A percentile compares a stretch with the other conserved stretches of the same genome.
These are phyloP conservation scores for Chalciporus pseudorubinellus DNA, from an alignment of 768 basidiomycete species.

Conservation along the genomic window DNA sequence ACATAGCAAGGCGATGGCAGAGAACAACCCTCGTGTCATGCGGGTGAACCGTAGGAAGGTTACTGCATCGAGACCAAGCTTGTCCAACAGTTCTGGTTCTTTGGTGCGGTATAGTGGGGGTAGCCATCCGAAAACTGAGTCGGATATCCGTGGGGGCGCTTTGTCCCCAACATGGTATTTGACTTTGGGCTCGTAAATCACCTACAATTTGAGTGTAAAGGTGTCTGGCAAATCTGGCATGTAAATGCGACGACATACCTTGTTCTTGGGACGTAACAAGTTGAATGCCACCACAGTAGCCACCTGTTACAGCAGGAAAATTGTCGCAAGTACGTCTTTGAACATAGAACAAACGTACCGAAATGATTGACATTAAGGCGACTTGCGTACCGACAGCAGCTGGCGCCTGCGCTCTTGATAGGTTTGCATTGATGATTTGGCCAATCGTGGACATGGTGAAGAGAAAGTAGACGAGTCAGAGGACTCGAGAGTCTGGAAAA, in stretches of 20 bases:
- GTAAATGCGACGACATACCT: conserved; percentile 42
- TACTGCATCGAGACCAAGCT: conserved; percentile 90
- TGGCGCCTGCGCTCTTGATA: conserved; percentile 69
- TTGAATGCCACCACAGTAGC: conserved; percentile 78
- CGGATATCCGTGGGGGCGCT: conserved; percentile 75
- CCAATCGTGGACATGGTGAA: conserved; percentile 32
- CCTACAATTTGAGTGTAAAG: conserved; percentile 38
- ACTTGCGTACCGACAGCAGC: conserved; percentile 79
- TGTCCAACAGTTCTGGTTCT: conserved; percentile 86
- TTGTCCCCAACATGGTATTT: conserved; percentile 84
- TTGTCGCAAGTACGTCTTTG: conserved; percentile 1
- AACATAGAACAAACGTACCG: conserved; percentile 46
- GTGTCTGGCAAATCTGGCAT: neutral
- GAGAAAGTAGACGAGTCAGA: conserved; percentile 16
- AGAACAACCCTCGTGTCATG: conserved; percentile 75
- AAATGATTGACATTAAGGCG: conserved; percentile 66
- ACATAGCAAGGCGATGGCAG: conserved; percentile 56
- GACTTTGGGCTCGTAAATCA: conserved; percentile 91
- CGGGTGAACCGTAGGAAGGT: conserved; percentile 90
- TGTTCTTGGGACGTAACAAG: conserved; percentile 84
- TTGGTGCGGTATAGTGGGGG: conserved; percentile 79
- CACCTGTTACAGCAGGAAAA: conserved; percentile 38
- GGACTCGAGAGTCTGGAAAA: conserved; percentile 15
- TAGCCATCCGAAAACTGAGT: conserved; percentile 86
- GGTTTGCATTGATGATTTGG: conserved; percentile 33